Evolutionary conservation across 164 flowering plant species (phyloP).

Genomic region (Buxus sempervirens): DNA sequence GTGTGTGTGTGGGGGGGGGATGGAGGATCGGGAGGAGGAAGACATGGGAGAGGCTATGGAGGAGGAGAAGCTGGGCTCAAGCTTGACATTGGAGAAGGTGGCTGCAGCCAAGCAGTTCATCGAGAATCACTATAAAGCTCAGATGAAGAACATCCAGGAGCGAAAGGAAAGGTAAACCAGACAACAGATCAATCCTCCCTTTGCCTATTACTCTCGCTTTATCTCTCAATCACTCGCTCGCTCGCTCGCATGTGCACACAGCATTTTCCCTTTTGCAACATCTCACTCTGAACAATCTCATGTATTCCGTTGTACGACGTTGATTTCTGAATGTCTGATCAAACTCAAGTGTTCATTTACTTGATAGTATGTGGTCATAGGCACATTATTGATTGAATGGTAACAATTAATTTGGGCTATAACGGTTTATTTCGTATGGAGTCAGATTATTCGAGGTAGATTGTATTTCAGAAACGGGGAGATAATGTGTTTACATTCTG

Average conservation of each 20-base stretch:
- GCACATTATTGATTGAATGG: neutral
- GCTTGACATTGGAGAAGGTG: constrained; percentile 78
- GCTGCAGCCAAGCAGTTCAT: constrained; percentile 92
- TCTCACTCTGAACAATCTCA: neutral
- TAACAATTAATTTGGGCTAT: neutral
- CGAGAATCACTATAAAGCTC: constrained; percentile 82
- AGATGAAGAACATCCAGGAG: constrained; percentile 79
- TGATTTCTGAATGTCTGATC: neutral
- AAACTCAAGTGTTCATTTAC: too few relatives aligned
- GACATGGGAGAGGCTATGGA: too few relatives aligned
- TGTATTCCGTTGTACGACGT: neutral
- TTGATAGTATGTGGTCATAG: neutral
- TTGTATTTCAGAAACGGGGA: neutral
- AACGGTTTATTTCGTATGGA: neutral
- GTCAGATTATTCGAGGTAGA: neutral
- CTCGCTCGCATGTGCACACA: too few relatives aligned
- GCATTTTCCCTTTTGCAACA: neutral
- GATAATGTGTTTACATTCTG: neutral
- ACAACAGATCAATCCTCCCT: neutral
- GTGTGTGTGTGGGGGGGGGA: too few relatives aligned
- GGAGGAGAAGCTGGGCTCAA: constrained; percentile 48
- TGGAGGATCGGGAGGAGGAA: constrained; percentile 35
- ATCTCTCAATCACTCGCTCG: too few relatives aligned
- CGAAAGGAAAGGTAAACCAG: constrained; percentile 59
- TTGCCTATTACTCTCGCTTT: neutral